These are phyloP conservation scores for Gynochthodes officinalis DNA, from an alignment of 257 asterid genomes.

Conservation along the genomic window DNA sequence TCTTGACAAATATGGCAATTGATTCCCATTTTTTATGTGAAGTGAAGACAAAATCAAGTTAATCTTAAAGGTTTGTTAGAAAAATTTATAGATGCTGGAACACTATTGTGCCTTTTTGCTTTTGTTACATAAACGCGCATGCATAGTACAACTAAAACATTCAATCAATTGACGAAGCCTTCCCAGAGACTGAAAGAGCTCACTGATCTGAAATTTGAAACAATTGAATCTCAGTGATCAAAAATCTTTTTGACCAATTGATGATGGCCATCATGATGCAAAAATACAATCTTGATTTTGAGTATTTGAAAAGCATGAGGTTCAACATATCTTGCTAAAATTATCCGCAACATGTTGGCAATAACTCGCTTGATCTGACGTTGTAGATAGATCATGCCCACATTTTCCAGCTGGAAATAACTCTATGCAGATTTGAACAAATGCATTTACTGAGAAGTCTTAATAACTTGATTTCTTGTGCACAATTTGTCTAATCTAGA, in stretches of 20 bases:
- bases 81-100: background rate
- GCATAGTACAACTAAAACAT: background rate
- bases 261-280: background rate
- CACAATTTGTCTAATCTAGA: slow-evolving; percentile 26
- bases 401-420: no score
- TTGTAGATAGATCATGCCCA: background rate
- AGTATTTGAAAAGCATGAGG: background rate
- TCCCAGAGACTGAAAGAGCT: background rate
- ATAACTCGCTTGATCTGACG: background rate
- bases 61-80: background rate
- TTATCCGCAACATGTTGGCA: background rate
- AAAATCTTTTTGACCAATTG: background rate
- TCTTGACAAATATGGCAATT: background rate
- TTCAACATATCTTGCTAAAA: background rate
- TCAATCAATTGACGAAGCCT: background rate
- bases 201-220: background rate
- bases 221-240: background rate
- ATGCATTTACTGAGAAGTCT: background rate
- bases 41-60: background rate
- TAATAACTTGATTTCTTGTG: background rate
- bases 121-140: background rate
- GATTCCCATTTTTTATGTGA: background rate
- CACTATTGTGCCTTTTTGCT: background rate
- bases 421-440: background rate
- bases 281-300: background rate